Base-by-base conservation (phyloP, 1,139 yeast species). In the Kluyveromyces sp. region DNA sequence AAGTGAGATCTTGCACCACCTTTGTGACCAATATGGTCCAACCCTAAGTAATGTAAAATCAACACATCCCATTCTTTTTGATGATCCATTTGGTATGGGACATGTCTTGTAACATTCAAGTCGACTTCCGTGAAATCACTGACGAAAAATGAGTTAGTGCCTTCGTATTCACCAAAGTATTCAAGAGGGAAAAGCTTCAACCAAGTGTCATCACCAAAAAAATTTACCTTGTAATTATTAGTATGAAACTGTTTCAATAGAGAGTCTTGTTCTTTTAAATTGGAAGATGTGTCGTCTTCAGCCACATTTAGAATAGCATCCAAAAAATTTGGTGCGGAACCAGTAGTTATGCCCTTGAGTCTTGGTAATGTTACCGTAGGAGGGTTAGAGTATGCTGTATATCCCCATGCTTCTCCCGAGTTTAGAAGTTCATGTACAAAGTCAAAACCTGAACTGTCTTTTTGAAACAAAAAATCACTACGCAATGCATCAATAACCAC, bases 171-270 rank as follows among this genome's bases (percentile, higher is more conserved):
- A 30, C 72, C 71, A 59, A 92, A 90, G 54, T 73, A 73, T 3
- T 67, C 70, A 4, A 42, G 33, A 0, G 92, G 92, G 56, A 89
- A 94, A 41, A 92, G 72, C 60, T 89, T 90, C 53, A 90, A 68
- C 99, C 98, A 94, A 1, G 98, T 92, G 61, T 92, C 98, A 64
- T 92, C 98, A 28, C 99, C 99, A 68, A 78, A 92, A 76, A 92
- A 88, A 59, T 88, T 83, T 37, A 92, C 70, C 45, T 67, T 73
- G 56, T 75, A 75, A 31, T 68, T 69, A 3, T 63, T 54, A 2
- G 51, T 42, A 39, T 67, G 65, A 65, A 89, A 71, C 61, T 92
- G 97, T 36, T 72, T 69, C 8, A 90, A 63, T 96, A 97, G 90
- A 21, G 94, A 84, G 63, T 94, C 98, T 55, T 85, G 95, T 45